Conservation (phyloP, 148 eudicot species). For the Arctostaphylos glauca region DNA sequence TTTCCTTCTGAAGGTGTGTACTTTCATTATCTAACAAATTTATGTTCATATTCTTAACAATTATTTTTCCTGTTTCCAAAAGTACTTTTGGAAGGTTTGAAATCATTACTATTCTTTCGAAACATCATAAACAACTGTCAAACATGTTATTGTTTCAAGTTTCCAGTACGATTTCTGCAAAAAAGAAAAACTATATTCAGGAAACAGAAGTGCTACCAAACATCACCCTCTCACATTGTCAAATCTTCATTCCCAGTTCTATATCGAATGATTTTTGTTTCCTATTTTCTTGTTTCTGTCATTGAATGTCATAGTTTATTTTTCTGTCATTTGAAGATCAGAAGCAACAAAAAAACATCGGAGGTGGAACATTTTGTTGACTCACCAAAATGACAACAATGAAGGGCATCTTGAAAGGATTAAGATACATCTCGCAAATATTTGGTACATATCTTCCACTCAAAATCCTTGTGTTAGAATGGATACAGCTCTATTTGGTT, state of each 20-base stretch:
- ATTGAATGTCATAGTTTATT: background rate
- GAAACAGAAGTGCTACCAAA: background rate
- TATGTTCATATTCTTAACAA: background rate
- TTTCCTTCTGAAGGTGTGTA: slow-evolving; percentile 15
- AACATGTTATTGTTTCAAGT: background rate
- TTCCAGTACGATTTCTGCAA: background rate
- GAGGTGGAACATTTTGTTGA: slow-evolving; percentile 8
- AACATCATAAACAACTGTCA: background rate
- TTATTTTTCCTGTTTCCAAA: background rate
- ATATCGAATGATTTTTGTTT: background rate
- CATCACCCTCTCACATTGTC: background rate
- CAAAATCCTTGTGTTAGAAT: background rate
- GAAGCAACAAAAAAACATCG: background rate
- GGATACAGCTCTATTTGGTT: background rate
- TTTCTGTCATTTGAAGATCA: background rate
- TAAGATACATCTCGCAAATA: slow-evolving; percentile 27
- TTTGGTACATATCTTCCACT: slow-evolving; percentile 15
- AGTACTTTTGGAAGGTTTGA: background rate
- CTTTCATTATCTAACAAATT: background rate
- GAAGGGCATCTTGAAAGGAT: slow-evolving; percentile 27
- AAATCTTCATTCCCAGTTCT: background rate
- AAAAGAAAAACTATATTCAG: background rate
- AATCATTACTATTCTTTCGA: background rate
- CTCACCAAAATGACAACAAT: slow-evolving; percentile 21
- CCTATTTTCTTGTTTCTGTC: background rate